Evolutionary conservation across 352 stramenopile species (phyloP).

Genomic region (Phytophthora sp.): DNA sequence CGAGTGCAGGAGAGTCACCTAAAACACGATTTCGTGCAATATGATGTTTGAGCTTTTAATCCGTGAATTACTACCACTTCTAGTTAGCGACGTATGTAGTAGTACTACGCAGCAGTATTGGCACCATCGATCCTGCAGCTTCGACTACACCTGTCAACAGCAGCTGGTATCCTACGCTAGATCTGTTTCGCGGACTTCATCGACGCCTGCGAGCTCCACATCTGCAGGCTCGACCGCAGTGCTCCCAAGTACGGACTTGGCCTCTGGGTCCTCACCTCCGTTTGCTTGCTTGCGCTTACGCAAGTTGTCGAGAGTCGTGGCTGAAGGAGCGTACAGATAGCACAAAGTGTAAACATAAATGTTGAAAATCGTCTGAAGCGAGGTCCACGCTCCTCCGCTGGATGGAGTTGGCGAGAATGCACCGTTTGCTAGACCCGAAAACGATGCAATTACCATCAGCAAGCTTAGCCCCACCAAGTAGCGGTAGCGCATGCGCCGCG

Average conservation of each 20-base stretch:
- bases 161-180: no score
- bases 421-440: constrained; percentile 44
- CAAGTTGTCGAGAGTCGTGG: constrained; percentile 32
- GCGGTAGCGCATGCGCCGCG: constrained; percentile 50
- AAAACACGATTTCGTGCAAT: no score
- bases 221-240: constrained; percentile 4
- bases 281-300: constrained; percentile 23
- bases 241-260: constrained; percentile 9
- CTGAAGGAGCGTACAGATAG: constrained; percentile 61
- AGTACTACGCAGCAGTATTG: no score
- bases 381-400: constrained; percentile 58
- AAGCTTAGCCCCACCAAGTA: constrained; percentile 55
- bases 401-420: constrained; percentile 52
- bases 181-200: constrained; percentile 17
- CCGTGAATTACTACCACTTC: no score
- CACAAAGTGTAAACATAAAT: constrained; percentile 62
- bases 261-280: constrained; percentile 7
- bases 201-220: constrained; percentile 12
- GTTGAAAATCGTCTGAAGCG: constrained; percentile 60
- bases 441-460: constrained; percentile 56
- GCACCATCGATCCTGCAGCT: no score
- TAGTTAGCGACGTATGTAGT: no score
- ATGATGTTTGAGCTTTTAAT: no score
- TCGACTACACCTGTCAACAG: no score
- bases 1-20: no score